A percentile compares a stretch with the other conserved stretches of the same genome.
These are phyloP conservation scores for Pichia sp. DNA, from an alignment of 1,139 yeast species.

Conservation along the genomic window DNA sequence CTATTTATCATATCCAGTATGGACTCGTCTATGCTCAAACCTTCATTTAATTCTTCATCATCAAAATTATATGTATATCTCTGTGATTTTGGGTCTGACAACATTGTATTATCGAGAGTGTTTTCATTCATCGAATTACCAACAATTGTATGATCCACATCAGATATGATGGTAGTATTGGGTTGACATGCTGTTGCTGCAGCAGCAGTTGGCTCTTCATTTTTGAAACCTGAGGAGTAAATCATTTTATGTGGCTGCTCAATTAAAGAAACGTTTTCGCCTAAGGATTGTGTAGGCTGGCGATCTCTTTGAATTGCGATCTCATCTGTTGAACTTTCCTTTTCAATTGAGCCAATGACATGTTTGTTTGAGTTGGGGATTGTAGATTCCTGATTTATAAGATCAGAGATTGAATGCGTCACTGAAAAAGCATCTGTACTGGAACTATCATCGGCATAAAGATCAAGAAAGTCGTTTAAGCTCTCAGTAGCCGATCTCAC, in stretches of 20 bases:
- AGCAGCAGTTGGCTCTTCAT: not conserved
- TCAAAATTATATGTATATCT: constrained; percentile 2
- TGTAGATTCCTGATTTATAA: not conserved
- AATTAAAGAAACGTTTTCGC: not conserved
- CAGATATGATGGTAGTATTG: constrained; percentile 2
- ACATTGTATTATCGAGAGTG: not conserved
- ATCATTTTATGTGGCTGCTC: not conserved
- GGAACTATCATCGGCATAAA: constrained; percentile 10
- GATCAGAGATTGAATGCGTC: not conserved
- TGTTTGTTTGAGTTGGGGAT: not conserved
- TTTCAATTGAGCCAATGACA: not conserved
- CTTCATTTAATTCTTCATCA: not conserved
- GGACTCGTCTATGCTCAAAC: constrained; percentile 7
- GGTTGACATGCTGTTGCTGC: not conserved
- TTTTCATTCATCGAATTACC: not conserved
- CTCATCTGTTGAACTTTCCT: not conserved
- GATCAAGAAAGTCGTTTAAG: constrained; percentile 11
- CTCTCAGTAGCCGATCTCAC: constrained; percentile 5
- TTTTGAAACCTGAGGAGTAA: not conserved
- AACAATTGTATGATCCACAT: not conserved
- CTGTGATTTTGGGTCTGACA: not conserved
- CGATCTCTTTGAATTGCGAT: not conserved
- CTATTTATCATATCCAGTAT: constrained; percentile 6
- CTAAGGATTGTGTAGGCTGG: not conserved
- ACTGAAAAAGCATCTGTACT: not conserved